Base-by-base conservation (phyloP, 257 asterid species). In the Hygrophila difformis region DNA sequence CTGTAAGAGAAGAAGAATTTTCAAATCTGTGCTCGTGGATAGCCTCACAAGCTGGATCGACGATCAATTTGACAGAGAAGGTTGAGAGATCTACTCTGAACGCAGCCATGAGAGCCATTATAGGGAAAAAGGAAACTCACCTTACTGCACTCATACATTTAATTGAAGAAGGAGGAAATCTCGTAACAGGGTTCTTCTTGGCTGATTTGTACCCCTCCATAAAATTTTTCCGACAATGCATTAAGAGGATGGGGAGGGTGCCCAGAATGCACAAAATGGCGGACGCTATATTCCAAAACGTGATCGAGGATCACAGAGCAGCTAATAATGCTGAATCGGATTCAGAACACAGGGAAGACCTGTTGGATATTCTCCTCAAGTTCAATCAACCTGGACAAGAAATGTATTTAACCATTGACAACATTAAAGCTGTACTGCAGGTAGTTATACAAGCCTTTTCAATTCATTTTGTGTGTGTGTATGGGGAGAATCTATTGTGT, bases 381-480 rank as follows among this genome's bases (percentile, higher is more conserved):
- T 55, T 38, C 47, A 60, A 35, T 8, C 31, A 26, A 26, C 17
- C 41, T 8, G 39, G 17, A 3, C 43, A 57, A 2, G 55, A 49
- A 12, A 5, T 31, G 8, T 15, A 49, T 12, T 49, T 50, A 8
- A 40, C 56, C 1, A 24, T 24, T 1, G 19, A 28, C 24, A 58
- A 60, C 60, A 31, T 66, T 33, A 66, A 61, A 34, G 64, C 68
- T 3, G 56, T 56, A 3, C 18, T 61, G 5, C n/a, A n/a, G n/a
- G n/a, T n/a, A n/a, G n/a, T n/a, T n/a, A n/a, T n/a, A n/a, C n/a
- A n/a, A n/a, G n/a, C n/a, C n/a, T n/a, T n/a, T n/a, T n/a, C n/a
- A n/a, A n/a, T n/a, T n/a, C n/a, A n/a, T n/a, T n/a, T n/a, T n/a
- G n/a, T n/a, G n/a, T n/a, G n/a, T n/a, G n/a, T n/a, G n/a, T n/a